Evolutionary conservation across 2,329 filamentous ascomycete species (phyloP), one percentile per base, ranked within the genome.

Genomic region (Penicillium sp.): DNA sequence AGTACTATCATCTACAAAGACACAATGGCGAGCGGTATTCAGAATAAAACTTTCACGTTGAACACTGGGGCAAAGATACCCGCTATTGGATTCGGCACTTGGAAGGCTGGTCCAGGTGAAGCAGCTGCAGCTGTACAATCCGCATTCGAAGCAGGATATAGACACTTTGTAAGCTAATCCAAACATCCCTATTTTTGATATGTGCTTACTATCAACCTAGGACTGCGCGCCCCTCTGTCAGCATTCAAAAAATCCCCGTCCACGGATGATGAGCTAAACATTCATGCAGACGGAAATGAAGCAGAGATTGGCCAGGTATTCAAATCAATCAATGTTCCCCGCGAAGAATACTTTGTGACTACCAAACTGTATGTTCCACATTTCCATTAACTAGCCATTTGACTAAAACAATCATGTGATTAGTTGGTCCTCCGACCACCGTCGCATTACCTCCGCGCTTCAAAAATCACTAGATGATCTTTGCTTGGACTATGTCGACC

Each of bases 111-210:
- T 67, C 86, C 88, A 59, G 85, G 84, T 64, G 83, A 90, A 75
- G 88, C 91, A 54, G 81, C 83, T 64, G 77, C 83, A 50, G 90
- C 90, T 52, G 90, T 93, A 63, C 85, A 89, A 75, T 79, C 80
- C 35, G 89, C 89, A 25, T 82, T 92, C 27, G 79, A 80, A 60
- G 77, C 78, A 44, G 89, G 89, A 61, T 92, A 92, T 78, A 83
- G 88, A 37, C 89, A 91, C 77, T 88, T 92, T 71, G 88, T 61
- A 55, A 23, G 50, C 21, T 29, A 21, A 25, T n/a, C 14, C 39
- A 6, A 13, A 43, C 10, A 9, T 23, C n/a, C 11, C 11, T 14
- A 10, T n/a, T 21, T 14, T 2, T 31, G 13, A 11, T 16, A 52
- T 19, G 14, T 44, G 21, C 13, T 53, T 14, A 23, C 11, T 7